Conservation (phyloP, 2,329 filamentous ascomycete species). For the Fusarium nematophilum region DNA sequence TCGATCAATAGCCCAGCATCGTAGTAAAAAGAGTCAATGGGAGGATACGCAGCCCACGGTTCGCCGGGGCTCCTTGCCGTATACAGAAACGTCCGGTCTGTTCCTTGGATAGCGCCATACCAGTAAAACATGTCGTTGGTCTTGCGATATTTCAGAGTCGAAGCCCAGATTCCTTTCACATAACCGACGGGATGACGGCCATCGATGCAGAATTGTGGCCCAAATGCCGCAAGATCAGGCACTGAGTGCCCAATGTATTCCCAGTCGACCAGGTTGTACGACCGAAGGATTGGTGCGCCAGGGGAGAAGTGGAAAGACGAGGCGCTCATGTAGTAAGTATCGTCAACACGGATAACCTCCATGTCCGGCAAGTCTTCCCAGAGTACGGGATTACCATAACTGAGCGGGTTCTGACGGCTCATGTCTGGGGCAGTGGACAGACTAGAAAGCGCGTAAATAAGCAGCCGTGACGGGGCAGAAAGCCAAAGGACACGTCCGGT, state of each 20-base stretch:
- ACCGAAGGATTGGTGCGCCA: constrained; percentile 65
- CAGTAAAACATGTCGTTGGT: constrained; percentile 31
- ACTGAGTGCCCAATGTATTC: constrained; percentile 58
- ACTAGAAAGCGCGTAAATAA: too few relatives aligned
- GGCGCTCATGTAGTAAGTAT: constrained; percentile 65
- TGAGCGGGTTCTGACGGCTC: neutral
- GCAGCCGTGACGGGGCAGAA: too few relatives aligned
- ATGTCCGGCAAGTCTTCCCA: constrained; percentile 67
- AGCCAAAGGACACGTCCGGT: too few relatives aligned
- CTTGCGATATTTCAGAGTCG: constrained; percentile 36
- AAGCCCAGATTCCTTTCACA: constrained; percentile 67
- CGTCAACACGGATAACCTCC: constrained; percentile 62
- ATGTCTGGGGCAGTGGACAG: too few relatives aligned
- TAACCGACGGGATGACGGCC: constrained; percentile 56
- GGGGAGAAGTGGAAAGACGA: constrained; percentile 68
- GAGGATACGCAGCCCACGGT: constrained; percentile 54
- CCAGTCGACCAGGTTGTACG: constrained; percentile 66
- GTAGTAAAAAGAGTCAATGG: constrained; percentile 66
- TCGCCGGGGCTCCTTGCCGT: constrained; percentile 56
- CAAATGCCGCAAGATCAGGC: constrained; percentile 15
- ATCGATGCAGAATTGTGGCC: constrained; percentile 47
- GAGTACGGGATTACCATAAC: constrained; percentile 58
- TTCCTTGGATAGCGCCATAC: constrained; percentile 57
- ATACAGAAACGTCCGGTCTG: constrained; percentile 64
- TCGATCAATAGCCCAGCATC: constrained; percentile 66